phyloP scores from a whole-genome alignment of 1,284 basidiomycete species.

The Leccinum fallax region DNA sequence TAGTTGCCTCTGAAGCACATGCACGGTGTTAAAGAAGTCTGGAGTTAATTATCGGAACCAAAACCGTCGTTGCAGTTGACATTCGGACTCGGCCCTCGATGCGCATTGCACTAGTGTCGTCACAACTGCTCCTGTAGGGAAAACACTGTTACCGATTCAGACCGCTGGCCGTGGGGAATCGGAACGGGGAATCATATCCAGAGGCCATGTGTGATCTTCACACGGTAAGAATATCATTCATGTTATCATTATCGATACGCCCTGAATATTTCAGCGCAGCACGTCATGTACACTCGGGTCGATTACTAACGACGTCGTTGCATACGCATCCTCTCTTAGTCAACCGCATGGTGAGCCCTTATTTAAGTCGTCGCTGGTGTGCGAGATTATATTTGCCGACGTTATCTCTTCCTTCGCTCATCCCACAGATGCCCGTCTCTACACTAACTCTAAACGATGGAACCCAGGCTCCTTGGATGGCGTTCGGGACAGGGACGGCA shows the following conservation, averaged over 20 bases:
- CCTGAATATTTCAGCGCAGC: background rate
- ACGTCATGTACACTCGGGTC: background rate
- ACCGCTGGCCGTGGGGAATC: no score
- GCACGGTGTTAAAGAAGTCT: background rate
- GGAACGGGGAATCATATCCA: no score
- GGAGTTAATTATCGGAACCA: background rate
- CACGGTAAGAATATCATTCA: no score
- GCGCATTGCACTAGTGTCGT: no score
- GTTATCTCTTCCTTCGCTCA: slow-evolving; percentile 14
- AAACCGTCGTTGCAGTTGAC: background rate
- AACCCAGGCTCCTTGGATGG: slow-evolving; percentile 58
- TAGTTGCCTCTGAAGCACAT: background rate
- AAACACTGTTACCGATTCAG: background rate
- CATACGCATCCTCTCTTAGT: slow-evolving; percentile 7
- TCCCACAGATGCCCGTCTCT: slow-evolving; percentile 38
- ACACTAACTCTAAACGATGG: slow-evolving; percentile 62
- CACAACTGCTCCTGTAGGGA: background rate
- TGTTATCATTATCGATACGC: background rate
- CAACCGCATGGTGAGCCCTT: slow-evolving; percentile 3
- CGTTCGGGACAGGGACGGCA: slow-evolving; percentile 71
- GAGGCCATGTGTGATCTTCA: no score
- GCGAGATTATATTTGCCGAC: slow-evolving; percentile 1
- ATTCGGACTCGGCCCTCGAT: background rate
- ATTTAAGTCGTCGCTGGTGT: slow-evolving; percentile 15
- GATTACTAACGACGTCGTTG: slow-evolving; percentile 1